phyloP scores from a whole-genome alignment of 2,329 filamentous ascomycete genomes.

The Huntiella decipiens region DNA sequence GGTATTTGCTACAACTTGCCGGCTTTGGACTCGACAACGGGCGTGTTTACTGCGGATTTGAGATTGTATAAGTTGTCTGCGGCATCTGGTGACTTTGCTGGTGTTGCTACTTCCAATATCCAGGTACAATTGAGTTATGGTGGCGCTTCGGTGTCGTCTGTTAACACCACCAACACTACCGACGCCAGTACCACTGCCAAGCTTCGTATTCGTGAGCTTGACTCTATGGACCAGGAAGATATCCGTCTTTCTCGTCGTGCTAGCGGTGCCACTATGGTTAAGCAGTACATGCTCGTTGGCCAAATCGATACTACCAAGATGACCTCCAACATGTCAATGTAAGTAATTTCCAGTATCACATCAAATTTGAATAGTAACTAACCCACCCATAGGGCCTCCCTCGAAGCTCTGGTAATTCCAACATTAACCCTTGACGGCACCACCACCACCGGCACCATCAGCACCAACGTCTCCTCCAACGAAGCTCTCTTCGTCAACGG shows the following conservation, averaged over 20 bases:
- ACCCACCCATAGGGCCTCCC: conserved; percentile 25
- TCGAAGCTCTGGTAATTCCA: conserved; percentile 48
- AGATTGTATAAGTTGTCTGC: conserved; percentile 51
- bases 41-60: conserved; percentile 59
- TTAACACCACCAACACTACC: conserved; percentile 18
- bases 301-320: conserved; percentile 42
- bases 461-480: conserved; percentile 47
- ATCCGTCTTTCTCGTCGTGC: conserved; percentile 12
- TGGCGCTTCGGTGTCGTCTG: conserved; percentile 32
- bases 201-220: conserved; percentile 11
- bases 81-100: conserved; percentile 33
- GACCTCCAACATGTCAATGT: conserved; percentile 39
- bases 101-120: conserved; percentile 32
- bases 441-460: conserved; percentile 32
- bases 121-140: conserved; percentile 34
- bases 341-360: conserved; percentile 18
- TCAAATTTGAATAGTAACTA: not conserved
- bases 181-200: not conserved
- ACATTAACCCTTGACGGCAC: conserved; percentile 45
- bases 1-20: conserved; percentile 71
- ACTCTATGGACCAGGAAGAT: conserved; percentile 14
- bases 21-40: conserved; percentile 45
- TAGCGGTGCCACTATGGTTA: conserved; percentile 24
- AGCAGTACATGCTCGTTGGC: conserved; percentile 49
- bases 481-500: conserved; percentile 55